Conservation (phyloP, 495 filamentous ascomycete species). For the Lophiostoma macrostomum region DNA sequence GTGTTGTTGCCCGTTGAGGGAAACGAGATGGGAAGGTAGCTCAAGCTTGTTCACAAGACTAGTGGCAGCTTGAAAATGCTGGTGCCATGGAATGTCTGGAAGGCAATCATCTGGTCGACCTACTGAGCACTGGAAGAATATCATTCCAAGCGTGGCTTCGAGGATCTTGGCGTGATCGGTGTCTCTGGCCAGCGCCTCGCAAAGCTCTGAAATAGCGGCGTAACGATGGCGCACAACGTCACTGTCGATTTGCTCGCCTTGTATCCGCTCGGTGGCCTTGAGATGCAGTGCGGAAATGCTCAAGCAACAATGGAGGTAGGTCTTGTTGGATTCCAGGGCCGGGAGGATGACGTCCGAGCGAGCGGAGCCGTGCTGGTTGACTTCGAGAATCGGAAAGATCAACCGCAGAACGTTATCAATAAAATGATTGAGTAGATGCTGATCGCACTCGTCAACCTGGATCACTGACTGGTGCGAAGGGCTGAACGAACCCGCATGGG, state of each 20-base stretch:
- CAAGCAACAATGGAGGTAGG: slow-evolving; percentile 91
- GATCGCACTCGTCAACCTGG: slow-evolving; percentile 84
- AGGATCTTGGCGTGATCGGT: slow-evolving; percentile 82
- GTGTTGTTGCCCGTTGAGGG: slow-evolving; percentile 52
- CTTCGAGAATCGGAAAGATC: slow-evolving; percentile 88
- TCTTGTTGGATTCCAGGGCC: slow-evolving; percentile 83
- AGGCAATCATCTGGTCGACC: slow-evolving; percentile 80
- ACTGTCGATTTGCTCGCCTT: slow-evolving; percentile 75
- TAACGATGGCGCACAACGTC: slow-evolving; percentile 94
- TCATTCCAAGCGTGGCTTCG: slow-evolving; percentile 92
- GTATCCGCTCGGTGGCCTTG: slow-evolving; percentile 69
- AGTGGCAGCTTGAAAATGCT: slow-evolving; percentile 89
- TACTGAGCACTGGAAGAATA: slow-evolving; percentile 95
- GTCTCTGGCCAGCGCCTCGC: slow-evolving; percentile 76
- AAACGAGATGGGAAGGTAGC: slow-evolving; percentile 62
- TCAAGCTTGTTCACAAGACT: slow-evolving; percentile 80
- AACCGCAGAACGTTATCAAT: slow-evolving; percentile 79
- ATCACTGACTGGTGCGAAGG: slow-evolving; percentile 65
- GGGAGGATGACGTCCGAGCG: slow-evolving; percentile 78
- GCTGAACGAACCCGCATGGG: slow-evolving; percentile 55
- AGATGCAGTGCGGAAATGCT: slow-evolving; percentile 94
- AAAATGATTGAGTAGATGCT: slow-evolving; percentile 86
- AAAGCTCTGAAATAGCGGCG: slow-evolving; percentile 81
- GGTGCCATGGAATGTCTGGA: slow-evolving; percentile 93
- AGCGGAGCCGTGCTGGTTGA: slow-evolving; percentile 75